phyloP scores from a whole-genome alignment of 2,329 filamentous ascomycete genomes.

The Talaromyces pinophilus region DNA sequence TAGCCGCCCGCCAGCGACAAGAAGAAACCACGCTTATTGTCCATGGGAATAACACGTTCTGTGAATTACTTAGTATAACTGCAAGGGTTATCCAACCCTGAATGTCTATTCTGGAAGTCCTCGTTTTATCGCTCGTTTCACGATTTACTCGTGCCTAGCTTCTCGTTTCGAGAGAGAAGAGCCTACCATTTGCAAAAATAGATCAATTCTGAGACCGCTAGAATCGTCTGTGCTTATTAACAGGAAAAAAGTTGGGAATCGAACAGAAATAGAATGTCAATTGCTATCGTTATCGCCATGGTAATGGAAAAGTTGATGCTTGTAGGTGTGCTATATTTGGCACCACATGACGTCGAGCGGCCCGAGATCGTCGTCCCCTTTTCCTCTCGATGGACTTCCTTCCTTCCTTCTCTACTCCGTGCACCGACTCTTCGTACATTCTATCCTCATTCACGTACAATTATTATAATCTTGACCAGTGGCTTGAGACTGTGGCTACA shows the following conservation, averaged over 20 bases:
- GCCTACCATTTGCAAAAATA: constrained; percentile 10
- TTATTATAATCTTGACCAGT: neutral
- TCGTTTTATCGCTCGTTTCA: constrained; percentile 10
- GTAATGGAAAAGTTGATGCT: neutral
- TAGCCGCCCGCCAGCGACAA: neutral
- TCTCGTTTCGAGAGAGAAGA: neutral
- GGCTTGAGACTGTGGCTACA: constrained; percentile 18
- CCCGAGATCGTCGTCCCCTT: neutral
- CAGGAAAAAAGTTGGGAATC: neutral
- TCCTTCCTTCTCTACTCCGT: neutral
- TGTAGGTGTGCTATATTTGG: constrained; percentile 6
- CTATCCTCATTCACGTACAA: neutral
- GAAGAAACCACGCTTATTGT: neutral
- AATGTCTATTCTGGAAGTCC: neutral
- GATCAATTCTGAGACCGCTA: neutral
- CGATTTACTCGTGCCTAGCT: neutral
- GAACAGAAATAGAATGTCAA: neutral
- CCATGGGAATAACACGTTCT: neutral
- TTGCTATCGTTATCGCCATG: neutral
- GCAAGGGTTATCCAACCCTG: neutral
- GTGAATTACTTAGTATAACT: neutral
- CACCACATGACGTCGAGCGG: constrained; percentile 5
- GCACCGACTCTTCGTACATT: neutral
- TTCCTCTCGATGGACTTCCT: neutral
- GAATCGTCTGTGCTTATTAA: neutral